These are phyloP conservation scores for Copromyces sp. DNA, from an alignment of 495 filamentous ascomycete species.

Conservation along the genomic window DNA sequence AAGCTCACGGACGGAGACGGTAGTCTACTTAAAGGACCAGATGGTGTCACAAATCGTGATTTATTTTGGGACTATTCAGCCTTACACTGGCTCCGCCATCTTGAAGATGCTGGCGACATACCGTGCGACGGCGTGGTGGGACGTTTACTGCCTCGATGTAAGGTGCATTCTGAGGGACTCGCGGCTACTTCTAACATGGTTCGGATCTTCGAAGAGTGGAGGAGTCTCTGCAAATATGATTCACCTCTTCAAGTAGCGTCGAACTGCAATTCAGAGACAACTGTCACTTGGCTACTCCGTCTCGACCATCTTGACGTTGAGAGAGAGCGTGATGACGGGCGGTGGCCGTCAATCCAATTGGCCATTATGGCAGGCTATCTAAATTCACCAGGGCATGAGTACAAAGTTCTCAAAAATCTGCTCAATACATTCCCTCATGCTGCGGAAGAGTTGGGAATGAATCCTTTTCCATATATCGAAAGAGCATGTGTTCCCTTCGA, in stretches of 20 bases:
- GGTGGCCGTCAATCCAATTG: background rate
- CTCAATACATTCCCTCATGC: background rate
- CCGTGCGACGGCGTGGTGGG: background rate
- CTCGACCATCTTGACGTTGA: background rate
- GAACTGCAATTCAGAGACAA: background rate
- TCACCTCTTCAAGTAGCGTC: background rate
- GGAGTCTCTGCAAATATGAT: background rate
- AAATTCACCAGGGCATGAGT: background rate
- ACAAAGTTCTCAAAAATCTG: background rate
- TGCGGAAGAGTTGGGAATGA: background rate
- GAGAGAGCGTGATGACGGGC: background rate
- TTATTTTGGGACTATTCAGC: background rate
- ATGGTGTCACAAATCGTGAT: background rate
- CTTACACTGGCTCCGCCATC: background rate
- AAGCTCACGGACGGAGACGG: background rate
- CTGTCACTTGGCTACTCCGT: background rate
- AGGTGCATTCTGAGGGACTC: background rate
- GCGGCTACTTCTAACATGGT: background rate
- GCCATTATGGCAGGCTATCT: background rate
- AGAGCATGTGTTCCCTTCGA: too few relatives aligned
- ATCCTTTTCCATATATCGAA: too few relatives aligned
- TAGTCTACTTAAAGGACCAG: background rate
- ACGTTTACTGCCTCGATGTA: background rate
- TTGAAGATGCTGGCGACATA: background rate
- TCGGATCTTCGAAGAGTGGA: background rate